phyloP scores from a whole-genome alignment of 345 rosid genomes.

The Rhodamnia argentea region DNA sequence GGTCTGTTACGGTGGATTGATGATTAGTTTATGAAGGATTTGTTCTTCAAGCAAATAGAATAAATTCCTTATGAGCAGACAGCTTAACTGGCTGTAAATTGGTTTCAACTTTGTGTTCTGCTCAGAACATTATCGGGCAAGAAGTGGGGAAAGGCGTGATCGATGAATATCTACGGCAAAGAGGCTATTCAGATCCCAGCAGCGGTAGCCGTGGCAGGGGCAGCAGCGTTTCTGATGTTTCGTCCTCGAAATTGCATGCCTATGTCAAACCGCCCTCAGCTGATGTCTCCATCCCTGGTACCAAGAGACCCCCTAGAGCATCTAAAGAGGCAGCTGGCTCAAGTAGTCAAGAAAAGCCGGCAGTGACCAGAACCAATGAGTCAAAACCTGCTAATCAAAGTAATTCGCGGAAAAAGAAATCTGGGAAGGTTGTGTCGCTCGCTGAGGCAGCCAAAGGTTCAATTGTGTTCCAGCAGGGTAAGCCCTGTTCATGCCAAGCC shows the following conservation, averaged over 20 bases:
- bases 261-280: constrained; percentile 69
- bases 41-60: background rate
- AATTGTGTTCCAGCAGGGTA: constrained; percentile 86
- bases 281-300: constrained; percentile 23
- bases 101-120: background rate
- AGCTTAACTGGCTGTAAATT: background rate
- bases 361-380: constrained; percentile 9
- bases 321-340: constrained; percentile 33
- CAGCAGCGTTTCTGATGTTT: constrained; percentile 10
- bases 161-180: constrained; percentile 58
- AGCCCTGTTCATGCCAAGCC: constrained; percentile 90
- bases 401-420: constrained; percentile 73
- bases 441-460: constrained; percentile 97
- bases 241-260: constrained; percentile 49
- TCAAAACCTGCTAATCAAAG: constrained; percentile 16
- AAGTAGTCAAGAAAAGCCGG: constrained; percentile 15
- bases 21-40: background rate
- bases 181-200: constrained; percentile 44
- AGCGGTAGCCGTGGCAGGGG: background rate
- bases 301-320: constrained; percentile 38
- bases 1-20: background rate
- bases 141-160: constrained; percentile 64
- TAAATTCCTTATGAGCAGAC: background rate
- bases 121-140: constrained; percentile 77
- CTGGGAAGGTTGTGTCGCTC: constrained; percentile 73